A percentile compares a stretch with the other conserved stretches of the same genome.
These are phyloP conservation scores for Hypericum perforatum DNA, from an alignment of 345 rosid species.

Conservation along the genomic window DNA sequence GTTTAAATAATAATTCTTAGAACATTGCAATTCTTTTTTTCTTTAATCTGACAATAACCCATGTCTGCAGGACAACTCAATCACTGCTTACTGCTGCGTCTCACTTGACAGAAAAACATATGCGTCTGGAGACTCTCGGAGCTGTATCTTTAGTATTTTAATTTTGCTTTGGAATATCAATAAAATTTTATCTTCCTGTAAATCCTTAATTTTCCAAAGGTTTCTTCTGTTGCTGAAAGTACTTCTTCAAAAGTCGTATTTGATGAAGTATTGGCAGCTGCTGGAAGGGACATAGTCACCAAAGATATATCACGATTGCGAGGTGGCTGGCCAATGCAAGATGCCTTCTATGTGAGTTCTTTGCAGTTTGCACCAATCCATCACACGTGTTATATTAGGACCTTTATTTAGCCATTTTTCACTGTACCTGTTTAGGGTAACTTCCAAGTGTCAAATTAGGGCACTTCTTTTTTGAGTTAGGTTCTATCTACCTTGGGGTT, in stretches of 20 bases:
- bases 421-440: too few relatives aligned
- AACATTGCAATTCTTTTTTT: too few relatives aligned
- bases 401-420: too few relatives aligned
- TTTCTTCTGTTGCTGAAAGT: constrained; percentile 72
- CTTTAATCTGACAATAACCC: not conserved
- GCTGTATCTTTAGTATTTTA: constrained; percentile 54
- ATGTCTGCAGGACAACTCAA: constrained; percentile 68
- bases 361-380: not conserved
- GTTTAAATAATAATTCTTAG: too few relatives aligned
- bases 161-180: constrained; percentile 1
- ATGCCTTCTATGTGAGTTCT: constrained; percentile 75
- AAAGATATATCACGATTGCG: constrained; percentile 94
- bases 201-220: constrained; percentile 50
- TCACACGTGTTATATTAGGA: not conserved
- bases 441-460: too few relatives aligned
- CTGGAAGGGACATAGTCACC: constrained; percentile 81
- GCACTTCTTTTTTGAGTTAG: too few relatives aligned
- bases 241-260: constrained; percentile 67
- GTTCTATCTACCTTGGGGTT: too few relatives aligned
- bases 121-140: constrained; percentile 84
- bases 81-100: constrained; percentile 76
- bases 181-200: not conserved
- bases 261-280: constrained; percentile 69
- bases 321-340: constrained; percentile 99
- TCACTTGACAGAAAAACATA: constrained; percentile 78